Conservation (phyloP, 805 yeast genomes). For the Saitoella complicata region DNA sequence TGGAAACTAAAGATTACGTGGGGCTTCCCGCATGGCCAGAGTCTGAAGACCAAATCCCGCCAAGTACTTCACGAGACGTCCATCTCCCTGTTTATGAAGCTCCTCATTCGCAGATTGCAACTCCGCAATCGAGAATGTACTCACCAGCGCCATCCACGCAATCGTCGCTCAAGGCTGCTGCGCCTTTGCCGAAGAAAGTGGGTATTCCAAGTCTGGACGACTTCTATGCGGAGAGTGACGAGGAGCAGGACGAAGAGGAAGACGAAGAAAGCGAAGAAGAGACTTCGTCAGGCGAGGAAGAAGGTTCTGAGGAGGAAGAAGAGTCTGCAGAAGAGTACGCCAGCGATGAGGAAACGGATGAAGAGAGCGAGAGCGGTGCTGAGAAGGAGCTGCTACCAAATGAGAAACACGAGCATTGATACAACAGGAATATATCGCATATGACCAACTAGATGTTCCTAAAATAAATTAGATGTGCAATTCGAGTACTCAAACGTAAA, state of each 20-base stretch:
- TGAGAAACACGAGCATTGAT: too few relatives aligned
- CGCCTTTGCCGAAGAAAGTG: background rate
- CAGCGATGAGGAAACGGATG: too few relatives aligned
- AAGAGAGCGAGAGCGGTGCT: too few relatives aligned
- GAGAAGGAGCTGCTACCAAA: too few relatives aligned
- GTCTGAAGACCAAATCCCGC: background rate
- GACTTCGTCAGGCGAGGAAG: background rate
- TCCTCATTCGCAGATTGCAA: background rate
- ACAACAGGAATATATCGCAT: too few relatives aligned
- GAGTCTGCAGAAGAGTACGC: background rate
- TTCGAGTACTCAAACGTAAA: too few relatives aligned
- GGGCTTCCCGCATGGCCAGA: conserved; percentile 1
- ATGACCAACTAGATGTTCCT: too few relatives aligned
- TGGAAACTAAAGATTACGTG: background rate
- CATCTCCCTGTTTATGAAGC: background rate
- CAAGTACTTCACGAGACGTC: too few relatives aligned
- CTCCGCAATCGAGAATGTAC: background rate
- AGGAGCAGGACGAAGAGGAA: conserved; percentile 1
- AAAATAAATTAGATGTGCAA: too few relatives aligned
- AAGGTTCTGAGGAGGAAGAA: background rate
- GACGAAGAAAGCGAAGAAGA: background rate
- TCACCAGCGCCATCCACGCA: background rate
- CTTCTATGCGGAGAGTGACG: background rate
- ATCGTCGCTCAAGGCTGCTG: too few relatives aligned
- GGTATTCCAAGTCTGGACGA: background rate